These are phyloP conservation scores for Penicillium bialowiezense DNA, from an alignment of 495 filamentous ascomycete species.

Conservation along the genomic window DNA sequence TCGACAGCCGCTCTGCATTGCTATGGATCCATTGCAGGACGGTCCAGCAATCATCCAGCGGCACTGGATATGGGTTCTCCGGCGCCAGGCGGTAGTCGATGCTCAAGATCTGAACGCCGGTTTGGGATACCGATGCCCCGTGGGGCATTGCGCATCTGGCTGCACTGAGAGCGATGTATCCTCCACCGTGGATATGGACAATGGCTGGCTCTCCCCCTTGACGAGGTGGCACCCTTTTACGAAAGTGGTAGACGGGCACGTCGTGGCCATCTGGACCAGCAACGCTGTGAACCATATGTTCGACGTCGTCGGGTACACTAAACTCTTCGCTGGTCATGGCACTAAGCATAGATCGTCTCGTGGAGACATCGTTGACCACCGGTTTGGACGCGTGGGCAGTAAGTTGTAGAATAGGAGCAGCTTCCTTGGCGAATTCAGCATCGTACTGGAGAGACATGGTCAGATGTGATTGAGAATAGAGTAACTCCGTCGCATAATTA, in stretches of 20 bases:
- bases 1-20: conserved; percentile 30
- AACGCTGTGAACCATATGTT: conserved; percentile 9
- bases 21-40: conserved; percentile 41
- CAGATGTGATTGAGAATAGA: too few species aligned
- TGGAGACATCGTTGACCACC: conserved; percentile 8
- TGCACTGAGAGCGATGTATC: conserved; percentile 10
- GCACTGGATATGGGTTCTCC: conserved; percentile 31
- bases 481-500: too few species aligned
- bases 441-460: conserved; percentile 15
- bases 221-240: background rate
- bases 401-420: conserved; percentile 7
- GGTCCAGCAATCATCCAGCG: conserved; percentile 38
- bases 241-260: conserved; percentile 13
- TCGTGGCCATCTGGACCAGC: conserved; percentile 2
- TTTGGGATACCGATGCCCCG: conserved; percentile 1
- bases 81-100: conserved; percentile 36
- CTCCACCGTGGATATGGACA: conserved; percentile 14
- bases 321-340: background rate
- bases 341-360: conserved; percentile 3
- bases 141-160: conserved; percentile 1
- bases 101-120: conserved; percentile 19
- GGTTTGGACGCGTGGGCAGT: background rate
- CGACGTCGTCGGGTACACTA: conserved; percentile 10
- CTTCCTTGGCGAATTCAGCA: conserved; percentile 8
- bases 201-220: conserved; percentile 8